Percentiles rank a stretch among this genome's conserved stretches.
phyloP scores from a whole-genome alignment of 192 early-diverging fungal species.

The Oehlia diaphana region DNA sequence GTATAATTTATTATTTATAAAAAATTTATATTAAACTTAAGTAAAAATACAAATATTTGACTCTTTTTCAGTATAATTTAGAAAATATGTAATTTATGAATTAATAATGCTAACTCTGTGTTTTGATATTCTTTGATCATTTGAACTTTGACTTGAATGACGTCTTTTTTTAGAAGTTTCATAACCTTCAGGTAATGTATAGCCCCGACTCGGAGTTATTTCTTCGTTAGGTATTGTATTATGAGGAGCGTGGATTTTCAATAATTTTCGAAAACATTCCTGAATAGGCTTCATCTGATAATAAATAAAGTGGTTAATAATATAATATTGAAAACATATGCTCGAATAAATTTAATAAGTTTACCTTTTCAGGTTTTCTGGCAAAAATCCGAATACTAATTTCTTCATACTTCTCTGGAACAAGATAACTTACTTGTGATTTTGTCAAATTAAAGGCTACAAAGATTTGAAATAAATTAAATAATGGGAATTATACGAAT shows the following conservation, averaged over 20 bases:
- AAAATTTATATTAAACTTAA: too few relatives aligned
- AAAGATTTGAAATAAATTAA: neutral
- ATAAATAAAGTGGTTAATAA: neutral
- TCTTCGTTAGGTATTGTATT: neutral
- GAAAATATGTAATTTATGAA: too few relatives aligned
- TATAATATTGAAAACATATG: too few relatives aligned
- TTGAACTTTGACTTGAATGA: too few relatives aligned
- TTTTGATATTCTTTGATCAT: too few relatives aligned
- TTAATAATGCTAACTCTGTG: too few relatives aligned
- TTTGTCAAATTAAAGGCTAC: conserved; percentile 65
- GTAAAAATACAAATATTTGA: too few relatives aligned
- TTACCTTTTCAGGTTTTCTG: conserved; percentile 53
- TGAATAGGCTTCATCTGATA: neutral
- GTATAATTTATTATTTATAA: too few relatives aligned
- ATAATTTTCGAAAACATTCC: conserved; percentile 6
- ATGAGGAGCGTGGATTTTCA: neutral
- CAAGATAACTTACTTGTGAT: conserved; percentile 69
- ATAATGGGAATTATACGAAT: neutral
- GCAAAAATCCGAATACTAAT: conserved; percentile 67
- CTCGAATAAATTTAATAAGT: neutral
- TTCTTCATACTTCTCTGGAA: conserved; percentile 72
- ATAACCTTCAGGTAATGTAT: neutral
- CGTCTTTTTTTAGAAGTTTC: neutral
- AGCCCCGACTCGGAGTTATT: neutral
- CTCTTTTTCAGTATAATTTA: too few relatives aligned